Evolutionary conservation across 371 early-diverging fungal genomes (phyloP).

Genomic region (Apophysomyces elegans): DNA sequence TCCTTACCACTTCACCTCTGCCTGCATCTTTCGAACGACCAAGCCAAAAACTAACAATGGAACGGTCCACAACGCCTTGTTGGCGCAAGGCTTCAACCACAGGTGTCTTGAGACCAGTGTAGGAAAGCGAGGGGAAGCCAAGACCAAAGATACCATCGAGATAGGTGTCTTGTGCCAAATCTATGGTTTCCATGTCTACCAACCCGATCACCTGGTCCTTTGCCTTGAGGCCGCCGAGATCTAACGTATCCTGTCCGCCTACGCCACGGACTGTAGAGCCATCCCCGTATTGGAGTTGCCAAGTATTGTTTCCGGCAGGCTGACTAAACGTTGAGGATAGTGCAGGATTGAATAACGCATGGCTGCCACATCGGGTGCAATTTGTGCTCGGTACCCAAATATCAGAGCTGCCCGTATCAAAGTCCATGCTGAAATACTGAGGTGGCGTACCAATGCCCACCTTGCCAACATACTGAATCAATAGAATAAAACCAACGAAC

Average conservation of each 20-base stretch:
- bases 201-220: constrained; percentile 40
- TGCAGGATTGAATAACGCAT: constrained; percentile 30
- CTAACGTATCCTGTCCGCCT: constrained; percentile 45
- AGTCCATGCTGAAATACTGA: constrained; percentile 53
- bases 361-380: constrained; percentile 37
- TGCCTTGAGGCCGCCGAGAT: constrained; percentile 33
- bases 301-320: constrained; percentile 24
- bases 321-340: constrained; percentile 25
- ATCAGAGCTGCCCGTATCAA: constrained; percentile 63
- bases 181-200: constrained; percentile 30
- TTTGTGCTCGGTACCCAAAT: constrained; percentile 51
- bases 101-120: constrained; percentile 32
- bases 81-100: constrained; percentile 32
- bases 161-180: constrained; percentile 39
- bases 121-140: constrained; percentile 47
- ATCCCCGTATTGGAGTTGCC: constrained; percentile 53
- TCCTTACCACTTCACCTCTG: constrained; percentile 44
- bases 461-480: constrained; percentile 51
- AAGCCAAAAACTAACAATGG: constrained; percentile 41
- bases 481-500: neutral
- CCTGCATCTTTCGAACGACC: constrained; percentile 39
- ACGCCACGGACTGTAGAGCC: constrained; percentile 54
- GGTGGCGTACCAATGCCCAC: constrained; percentile 60
- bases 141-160: constrained; percentile 65
- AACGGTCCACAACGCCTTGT: constrained; percentile 23